Percentiles rank a stretch among this genome's conserved stretches.
Evolutionary conservation across 2,329 filamentous ascomycete genomes (phyloP).

Genomic region (Fusarium acutatum): DNA sequence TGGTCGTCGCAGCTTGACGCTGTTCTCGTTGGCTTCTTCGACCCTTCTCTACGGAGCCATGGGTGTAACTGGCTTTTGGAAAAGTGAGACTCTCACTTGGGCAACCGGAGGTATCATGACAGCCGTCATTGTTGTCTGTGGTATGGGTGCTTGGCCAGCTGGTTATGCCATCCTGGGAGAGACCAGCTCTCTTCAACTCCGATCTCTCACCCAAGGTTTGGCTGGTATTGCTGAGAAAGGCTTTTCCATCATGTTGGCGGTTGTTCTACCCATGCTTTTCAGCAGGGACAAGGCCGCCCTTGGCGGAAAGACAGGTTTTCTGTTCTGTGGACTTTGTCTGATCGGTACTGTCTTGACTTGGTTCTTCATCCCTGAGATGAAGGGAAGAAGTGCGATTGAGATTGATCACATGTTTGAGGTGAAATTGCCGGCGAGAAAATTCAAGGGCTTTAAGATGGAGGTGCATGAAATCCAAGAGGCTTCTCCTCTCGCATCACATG

Average conservation of each 20-base stretch:
- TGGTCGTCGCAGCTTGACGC: slow-evolving; percentile 51
- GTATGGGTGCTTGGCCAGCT: slow-evolving; percentile 53
- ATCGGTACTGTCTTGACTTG: slow-evolving; percentile 14
- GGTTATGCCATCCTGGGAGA: slow-evolving; percentile 51
- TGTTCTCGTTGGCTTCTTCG: slow-evolving; percentile 46
- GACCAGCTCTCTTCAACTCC: slow-evolving; percentile 34
- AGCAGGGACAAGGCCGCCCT: slow-evolving; percentile 47
- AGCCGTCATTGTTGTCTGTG: slow-evolving; percentile 50
- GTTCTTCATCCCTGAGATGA: slow-evolving; percentile 42
- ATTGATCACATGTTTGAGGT: slow-evolving; percentile 38
- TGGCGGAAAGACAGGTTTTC: slow-evolving; percentile 51
- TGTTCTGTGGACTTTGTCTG: slow-evolving; percentile 48
- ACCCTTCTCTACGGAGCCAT: slow-evolving; percentile 54
- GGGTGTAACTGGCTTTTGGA: slow-evolving; percentile 41
- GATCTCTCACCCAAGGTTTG: slow-evolving; percentile 46
- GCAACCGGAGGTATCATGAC: slow-evolving; percentile 46
- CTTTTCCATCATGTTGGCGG: slow-evolving; percentile 42
- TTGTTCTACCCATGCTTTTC: slow-evolving; percentile 43
- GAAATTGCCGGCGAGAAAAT: slow-evolving; percentile 16
- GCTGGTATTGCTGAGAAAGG: slow-evolving; percentile 52
- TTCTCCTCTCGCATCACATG: neutral
- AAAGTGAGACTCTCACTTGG: neutral
- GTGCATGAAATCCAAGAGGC: slow-evolving; percentile 9
- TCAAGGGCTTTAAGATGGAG: slow-evolving; percentile 18
- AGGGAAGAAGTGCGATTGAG: slow-evolving; percentile 32